Evolutionary conservation across 1,284 basidiomycete genomes (phyloP), one percentile per base, ranked within the genome.

Genomic region (Fomitopsis pinicola): DNA sequence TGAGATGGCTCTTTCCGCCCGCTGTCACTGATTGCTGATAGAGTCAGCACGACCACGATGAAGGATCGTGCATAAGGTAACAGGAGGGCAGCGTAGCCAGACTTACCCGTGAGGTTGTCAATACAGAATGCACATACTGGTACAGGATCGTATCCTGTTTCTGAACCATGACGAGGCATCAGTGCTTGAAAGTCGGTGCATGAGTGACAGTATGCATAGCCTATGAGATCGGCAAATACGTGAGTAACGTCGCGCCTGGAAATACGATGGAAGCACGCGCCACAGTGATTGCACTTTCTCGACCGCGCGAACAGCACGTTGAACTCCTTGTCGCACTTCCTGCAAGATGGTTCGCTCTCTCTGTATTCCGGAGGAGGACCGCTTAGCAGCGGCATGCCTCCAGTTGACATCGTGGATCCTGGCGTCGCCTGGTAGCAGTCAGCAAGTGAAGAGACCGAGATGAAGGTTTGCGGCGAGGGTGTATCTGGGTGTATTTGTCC

Each of bases 321-420:
- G 72, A 92, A 91, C 71, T 91, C 90, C 71, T 83, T 91, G 70
- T 80, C 83, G 71, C 89, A 92, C 70, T 86, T 90, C 69, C 88
- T 81, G 66, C 89, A 92, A 6, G 79, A 76, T 42, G 68, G 67
- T 60, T 85, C 82, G 19, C 73, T 68, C 28, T 72, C 69, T 53
- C 72, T 69, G 22, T 75, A 69, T 0, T 78, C 69, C 42, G 70
- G 72, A 7, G 73, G 64, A 1, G 76, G 75, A 3, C 88, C 88
- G 65, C 89, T 91, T 53, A 92, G 80, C 2, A 92, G 75, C 0
- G 89, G 89, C 60, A 92, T 74, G 42, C 89, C 89, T 57, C 72
- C 55, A 9, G 50, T 42, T 10, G 60, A 45, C 52, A 54, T 54
- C 9, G 2, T 38, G 14, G 14, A 40, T 12, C 38, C 38, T 40